Base-by-base conservation (phyloP, 176 grass and related monocot species). In the Eremochloa ophiuroides region DNA sequence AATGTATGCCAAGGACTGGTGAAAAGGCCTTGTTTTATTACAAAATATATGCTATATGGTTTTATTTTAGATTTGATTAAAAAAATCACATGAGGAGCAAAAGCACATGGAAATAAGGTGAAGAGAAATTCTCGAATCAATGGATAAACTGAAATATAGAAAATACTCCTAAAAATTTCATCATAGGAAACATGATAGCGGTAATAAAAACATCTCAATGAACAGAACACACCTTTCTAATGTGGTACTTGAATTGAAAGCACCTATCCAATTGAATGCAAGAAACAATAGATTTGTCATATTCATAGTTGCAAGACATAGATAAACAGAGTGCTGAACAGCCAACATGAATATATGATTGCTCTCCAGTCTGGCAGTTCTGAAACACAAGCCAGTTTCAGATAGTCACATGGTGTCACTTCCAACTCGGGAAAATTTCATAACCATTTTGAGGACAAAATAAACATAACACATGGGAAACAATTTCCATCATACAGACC, bases 251-350 rank as follows among this genome's bases (percentile, higher is more conserved):
- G 62, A 84, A 84, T 35, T 87, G 81, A 71, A 91, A 76, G 84
- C 50, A 87, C 42, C 46, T 91, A 80, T 83, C 84, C 89, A 91
- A 64, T 38, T 72, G 53, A 91, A 91, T 91, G 70, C 80, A 87
- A 76, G 89, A 91, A 87, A 91, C 63, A 84, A 80, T 47, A 80
- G 89, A 87, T 75, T 91, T 64, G 70, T 71, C 65, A 80, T 87
- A 83, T 71, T 87, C 84, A 80, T 83, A 80, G 66, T 74, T 83
- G 85, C 88, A 87, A 87, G 84, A 84, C 41, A 91, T 16, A 80
- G 88, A 80, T 71, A 90, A 84, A 90, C 33, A 74, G 62, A 69
- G 39, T 70, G 88, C 73, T 25, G 84, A 87, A 83, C 62, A 90
- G 62, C 84, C 42, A 1, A 87, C 79, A 71, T 90, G 84, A 80